These are phyloP conservation scores for Tolypocladium guangdongense DNA, from an alignment of 2,329 filamentous ascomycete genomes.

Conservation along the genomic window DNA sequence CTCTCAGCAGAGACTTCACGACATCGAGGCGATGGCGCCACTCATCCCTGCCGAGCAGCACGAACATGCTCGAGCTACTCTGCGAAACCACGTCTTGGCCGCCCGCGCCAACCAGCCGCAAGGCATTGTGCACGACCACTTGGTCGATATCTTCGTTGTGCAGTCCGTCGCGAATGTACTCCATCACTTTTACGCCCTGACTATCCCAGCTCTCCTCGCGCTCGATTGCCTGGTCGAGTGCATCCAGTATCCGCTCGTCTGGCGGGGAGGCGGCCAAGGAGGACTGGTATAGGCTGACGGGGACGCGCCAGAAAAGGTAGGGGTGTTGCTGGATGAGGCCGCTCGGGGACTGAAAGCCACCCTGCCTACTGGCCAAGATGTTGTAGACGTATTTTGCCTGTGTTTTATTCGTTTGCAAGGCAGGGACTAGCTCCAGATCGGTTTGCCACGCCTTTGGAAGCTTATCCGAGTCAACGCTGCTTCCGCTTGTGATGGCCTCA, in stretches of 20 bases:
- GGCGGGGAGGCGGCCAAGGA: conserved; percentile 11
- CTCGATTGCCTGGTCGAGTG: conserved; percentile 14
- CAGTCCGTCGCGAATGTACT: conserved; percentile 6
- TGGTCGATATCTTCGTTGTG: conserved; percentile 7
- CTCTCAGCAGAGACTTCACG: conserved; percentile 10
- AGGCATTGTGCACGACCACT: conserved; percentile 13
- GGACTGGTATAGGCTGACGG: conserved; percentile 14
- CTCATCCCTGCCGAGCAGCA: conserved; percentile 24
- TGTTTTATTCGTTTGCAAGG: conserved; percentile 6
- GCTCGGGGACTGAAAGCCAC: conserved; percentile 11
- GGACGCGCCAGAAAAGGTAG: conserved; percentile 28
- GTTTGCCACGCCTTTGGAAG: conserved; percentile 11
- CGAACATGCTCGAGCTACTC: conserved; percentile 18
- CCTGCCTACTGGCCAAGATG: conserved; percentile 11
- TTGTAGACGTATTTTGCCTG: conserved; percentile 11
- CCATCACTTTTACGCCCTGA: conserved; percentile 8
- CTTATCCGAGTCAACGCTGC: not conserved
- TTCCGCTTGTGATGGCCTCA: conserved; percentile 10
- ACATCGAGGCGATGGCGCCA: conserved; percentile 16
- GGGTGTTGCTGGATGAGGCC: conserved; percentile 18
- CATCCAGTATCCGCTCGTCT: conserved; percentile 10
- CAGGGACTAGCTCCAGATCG: conserved; percentile 15
- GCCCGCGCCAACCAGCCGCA: conserved; percentile 22
- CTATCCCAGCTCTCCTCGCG: conserved; percentile 5
- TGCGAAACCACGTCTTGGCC: conserved; percentile 16